These are phyloP conservation scores for Yueomyces sinensis DNA, from an alignment of 805 yeast genomes.

Conservation along the genomic window DNA sequence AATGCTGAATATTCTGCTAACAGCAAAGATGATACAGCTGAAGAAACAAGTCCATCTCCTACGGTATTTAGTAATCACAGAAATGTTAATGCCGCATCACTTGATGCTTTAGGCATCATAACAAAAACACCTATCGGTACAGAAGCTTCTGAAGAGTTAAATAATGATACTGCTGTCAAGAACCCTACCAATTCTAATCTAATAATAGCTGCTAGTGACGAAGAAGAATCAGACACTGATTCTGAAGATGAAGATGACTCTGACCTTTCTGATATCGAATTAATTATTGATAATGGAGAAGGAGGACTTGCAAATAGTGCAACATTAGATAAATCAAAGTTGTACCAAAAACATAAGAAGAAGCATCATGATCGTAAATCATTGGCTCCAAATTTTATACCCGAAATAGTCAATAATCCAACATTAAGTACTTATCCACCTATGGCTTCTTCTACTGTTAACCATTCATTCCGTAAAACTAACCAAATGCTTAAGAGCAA, in stretches of 20 bases:
- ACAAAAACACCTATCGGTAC: background rate
- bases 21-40: background rate
- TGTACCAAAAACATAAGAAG: background rate
- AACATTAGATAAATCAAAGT: background rate
- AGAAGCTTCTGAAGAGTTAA: background rate
- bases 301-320: background rate
- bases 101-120: slow-evolving; percentile 11
- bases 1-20: background rate
- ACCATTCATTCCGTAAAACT: slow-evolving; percentile 7
- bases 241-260: background rate
- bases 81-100: background rate
- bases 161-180: background rate
- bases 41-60: background rate
- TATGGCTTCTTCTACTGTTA: slow-evolving; percentile 14
- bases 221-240: background rate
- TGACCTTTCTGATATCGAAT: slow-evolving; percentile 1
- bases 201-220: background rate
- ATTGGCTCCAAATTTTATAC: background rate
- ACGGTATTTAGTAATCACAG: background rate
- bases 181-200: too few relatives aligned
- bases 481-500: background rate
- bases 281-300: background rate
- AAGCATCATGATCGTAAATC: background rate
- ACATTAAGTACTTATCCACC: slow-evolving; percentile 8
- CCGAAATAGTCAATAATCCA: background rate